Evolutionary conservation across 306 rosid species (phyloP).

Genomic region (Herpetospermum pedunculosum): DNA sequence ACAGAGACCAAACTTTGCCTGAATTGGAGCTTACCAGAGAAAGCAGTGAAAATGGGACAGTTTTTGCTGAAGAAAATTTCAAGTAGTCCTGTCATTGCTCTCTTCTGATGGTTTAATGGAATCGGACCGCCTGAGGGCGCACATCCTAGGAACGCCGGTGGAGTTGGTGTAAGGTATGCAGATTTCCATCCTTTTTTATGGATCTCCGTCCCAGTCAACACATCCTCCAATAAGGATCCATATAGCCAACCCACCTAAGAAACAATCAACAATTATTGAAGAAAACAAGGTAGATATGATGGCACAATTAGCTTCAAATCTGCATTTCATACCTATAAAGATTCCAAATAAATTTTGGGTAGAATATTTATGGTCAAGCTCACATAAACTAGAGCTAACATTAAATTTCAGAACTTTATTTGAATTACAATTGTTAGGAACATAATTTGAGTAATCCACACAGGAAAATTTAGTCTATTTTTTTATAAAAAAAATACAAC

Average conservation of each 20-base stretch:
- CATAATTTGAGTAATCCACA: not conserved
- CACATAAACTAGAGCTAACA: not conserved
- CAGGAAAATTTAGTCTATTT: not conserved
- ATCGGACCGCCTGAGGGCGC: slow-evolving; percentile 40
- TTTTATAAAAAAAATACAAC: not conserved
- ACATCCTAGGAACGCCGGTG: slow-evolving; percentile 42
- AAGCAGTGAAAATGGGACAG: slow-evolving; percentile 28
- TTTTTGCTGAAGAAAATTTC: slow-evolving; percentile 39
- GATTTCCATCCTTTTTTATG: slow-evolving; percentile 21
- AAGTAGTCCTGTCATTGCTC: slow-evolving; percentile 54
- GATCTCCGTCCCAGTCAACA: slow-evolving; percentile 20
- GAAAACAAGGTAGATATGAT: not conserved
- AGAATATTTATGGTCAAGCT: not conserved
- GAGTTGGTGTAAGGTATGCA: slow-evolving; percentile 15
- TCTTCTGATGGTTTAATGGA: slow-evolving; percentile 45
- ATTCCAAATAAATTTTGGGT: not conserved
- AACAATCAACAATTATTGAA: not conserved
- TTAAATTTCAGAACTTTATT: not conserved
- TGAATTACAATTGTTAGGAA: not conserved
- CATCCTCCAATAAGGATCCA: slow-evolving; percentile 22
- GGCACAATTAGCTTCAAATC: not conserved
- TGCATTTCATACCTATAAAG: not conserved
- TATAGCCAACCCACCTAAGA: slow-evolving; percentile 27
- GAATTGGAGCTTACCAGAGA: slow-evolving; percentile 30
- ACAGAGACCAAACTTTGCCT: slow-evolving; percentile 34